A percentile compares a stretch with the other conserved stretches of the same genome.
These are phyloP conservation scores for Colletotrichum sidae DNA, from an alignment of 2,329 filamentous ascomycete genomes.

Conservation along the genomic window DNA sequence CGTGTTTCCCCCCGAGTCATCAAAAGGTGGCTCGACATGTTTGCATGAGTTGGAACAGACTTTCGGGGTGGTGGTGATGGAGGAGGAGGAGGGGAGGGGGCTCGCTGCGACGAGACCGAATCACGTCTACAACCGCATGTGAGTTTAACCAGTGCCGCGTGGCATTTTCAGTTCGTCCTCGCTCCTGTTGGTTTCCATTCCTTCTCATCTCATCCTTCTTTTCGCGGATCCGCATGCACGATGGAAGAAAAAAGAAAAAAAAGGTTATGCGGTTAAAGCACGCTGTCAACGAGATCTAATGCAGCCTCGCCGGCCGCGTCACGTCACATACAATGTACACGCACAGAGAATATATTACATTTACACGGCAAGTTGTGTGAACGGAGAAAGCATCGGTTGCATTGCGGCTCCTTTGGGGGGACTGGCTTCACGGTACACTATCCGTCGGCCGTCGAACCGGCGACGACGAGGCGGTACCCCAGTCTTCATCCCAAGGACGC, in stretches of 20 bases:
- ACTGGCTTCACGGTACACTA: background rate
- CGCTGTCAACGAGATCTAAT: too few relatives aligned
- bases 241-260: too few relatives aligned
- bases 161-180: background rate
- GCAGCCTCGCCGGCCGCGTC: background rate
- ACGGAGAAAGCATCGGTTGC: constrained; percentile 30
- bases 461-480: background rate
- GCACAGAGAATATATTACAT: too few relatives aligned
- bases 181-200: background rate
- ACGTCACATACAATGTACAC: background rate
- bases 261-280: too few relatives aligned
- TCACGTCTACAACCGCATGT: too few relatives aligned
- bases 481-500: constrained; percentile 3
- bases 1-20: constrained; percentile 3
- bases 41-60: constrained; percentile 8
- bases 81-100: too few relatives aligned
- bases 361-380: too few relatives aligned
- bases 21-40: too few relatives aligned
- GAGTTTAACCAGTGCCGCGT: background rate
- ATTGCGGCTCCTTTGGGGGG: constrained; percentile 32
- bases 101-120: too few relatives aligned
- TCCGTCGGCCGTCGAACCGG: too few relatives aligned
- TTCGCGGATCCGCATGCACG: too few relatives aligned
- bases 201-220: too few relatives aligned
- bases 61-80: background rate